Percentiles rank a stretch among this genome's conserved stretches.
phyloP scores from a whole-genome alignment of 1,284 basidiomycete genomes.

The Naganishia albida region DNA sequence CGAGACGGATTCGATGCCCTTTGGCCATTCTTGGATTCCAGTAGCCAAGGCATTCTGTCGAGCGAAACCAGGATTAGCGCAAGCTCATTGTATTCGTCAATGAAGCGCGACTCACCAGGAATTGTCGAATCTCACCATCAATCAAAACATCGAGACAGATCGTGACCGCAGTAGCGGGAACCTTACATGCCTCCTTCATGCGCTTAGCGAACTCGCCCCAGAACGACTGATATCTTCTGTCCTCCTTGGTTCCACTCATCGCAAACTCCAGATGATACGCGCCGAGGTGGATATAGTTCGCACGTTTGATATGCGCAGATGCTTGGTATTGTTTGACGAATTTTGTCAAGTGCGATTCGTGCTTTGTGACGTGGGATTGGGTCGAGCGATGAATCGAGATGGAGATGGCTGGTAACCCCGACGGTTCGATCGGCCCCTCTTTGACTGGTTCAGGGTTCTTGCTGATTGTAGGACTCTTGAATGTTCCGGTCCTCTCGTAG shows the following conservation, averaged over 20 bases:
- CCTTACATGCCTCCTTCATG: not conserved
- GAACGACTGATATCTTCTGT: not conserved
- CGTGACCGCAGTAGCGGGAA: not conserved
- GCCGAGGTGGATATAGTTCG: not conserved
- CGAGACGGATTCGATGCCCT: not conserved
- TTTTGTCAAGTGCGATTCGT: not conserved
- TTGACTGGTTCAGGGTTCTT: not conserved
- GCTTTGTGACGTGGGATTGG: not conserved
- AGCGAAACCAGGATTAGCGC: not conserved
- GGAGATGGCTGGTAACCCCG: not conserved
- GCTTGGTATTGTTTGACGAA: not conserved
- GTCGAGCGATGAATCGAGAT: not conserved
- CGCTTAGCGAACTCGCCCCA: not conserved
- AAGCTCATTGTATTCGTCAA: too few relatives aligned
- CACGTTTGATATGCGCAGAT: not conserved
- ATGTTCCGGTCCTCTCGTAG: not conserved
- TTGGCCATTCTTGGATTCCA: not conserved
- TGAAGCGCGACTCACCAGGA: not conserved
- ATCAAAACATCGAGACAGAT: not conserved
- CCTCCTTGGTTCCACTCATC: not conserved
- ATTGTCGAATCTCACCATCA: not conserved
- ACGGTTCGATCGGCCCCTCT: not conserved
- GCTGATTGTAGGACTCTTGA: not conserved
- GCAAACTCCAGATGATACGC: conserved; percentile 8
- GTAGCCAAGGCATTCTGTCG: not conserved